Conservation (phyloP, 2,329 filamentous ascomycete genomes). For the Talaromyces sp. region DNA sequence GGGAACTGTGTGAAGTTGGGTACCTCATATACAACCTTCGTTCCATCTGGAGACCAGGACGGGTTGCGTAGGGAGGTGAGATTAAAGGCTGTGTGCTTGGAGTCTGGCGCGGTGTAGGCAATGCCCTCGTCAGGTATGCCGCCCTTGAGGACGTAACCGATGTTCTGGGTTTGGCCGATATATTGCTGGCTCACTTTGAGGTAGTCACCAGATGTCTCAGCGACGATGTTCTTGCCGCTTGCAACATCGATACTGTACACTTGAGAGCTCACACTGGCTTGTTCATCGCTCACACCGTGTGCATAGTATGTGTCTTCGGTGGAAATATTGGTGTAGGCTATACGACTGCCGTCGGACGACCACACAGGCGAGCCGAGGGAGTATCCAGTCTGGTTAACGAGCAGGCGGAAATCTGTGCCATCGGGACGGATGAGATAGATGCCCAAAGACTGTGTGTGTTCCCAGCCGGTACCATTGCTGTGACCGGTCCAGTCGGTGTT, state of each 20-base stretch:
- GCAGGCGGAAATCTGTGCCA: not conserved
- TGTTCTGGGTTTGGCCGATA: not conserved
- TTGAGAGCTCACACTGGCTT: not conserved
- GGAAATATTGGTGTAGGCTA: not conserved
- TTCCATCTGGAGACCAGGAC: not conserved
- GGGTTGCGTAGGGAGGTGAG: not conserved
- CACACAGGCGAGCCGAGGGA: not conserved
- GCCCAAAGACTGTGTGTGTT: conserved; percentile 42
- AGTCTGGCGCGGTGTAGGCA: not conserved
- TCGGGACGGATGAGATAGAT: not conserved
- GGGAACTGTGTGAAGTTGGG: not conserved
- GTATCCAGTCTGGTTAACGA: not conserved
- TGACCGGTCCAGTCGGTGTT: conserved; percentile 45
- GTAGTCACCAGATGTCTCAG: not conserved
- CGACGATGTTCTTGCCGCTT: not conserved
- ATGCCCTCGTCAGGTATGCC: not conserved
- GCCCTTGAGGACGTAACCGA: not conserved
- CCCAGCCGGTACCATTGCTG: conserved; percentile 39
- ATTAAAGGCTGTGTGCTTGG: not conserved
- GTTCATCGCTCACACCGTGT: not conserved
- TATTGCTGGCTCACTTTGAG: not conserved
- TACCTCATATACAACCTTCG: not conserved
- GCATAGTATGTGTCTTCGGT: not conserved
- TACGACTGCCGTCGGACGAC: not conserved
- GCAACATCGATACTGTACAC: not conserved